Base-by-base conservation (phyloP, 2,329 filamentous ascomycete genomes). In the Sporothrix globosa region DNA sequence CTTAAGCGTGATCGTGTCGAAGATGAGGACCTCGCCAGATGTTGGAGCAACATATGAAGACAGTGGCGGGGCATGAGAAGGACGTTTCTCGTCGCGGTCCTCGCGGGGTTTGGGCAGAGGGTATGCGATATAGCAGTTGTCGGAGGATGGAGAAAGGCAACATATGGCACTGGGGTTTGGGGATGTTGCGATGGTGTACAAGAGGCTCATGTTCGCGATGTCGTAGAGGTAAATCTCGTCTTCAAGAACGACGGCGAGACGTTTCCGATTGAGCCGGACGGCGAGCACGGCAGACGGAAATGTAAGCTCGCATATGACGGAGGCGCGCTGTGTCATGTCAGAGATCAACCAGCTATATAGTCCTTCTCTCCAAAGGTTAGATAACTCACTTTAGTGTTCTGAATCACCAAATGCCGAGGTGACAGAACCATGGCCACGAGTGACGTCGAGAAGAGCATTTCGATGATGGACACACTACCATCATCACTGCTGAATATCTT, bases 401-500 rank as follows among this genome's bases (percentile, higher is more conserved):
- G 94, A 77, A 99, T 98, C 75, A 97, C 92, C 69, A 99, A 85
- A 72, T 97, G 91, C 70, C 96, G 88, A 5, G 96, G 96, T 24
- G 96, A 97, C 54, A 97, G 85, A 73, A 97, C 94, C 69, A 98
- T 86, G 68, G 96, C 96, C 70, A 99, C 95, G 48, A 99, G 88
- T 2, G 96, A 98, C 44, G 96, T 98, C 44, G 95, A 97, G 81
- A 99, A 99, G 74, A 99, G 89, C 94, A 98, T 98, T 83, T 99
- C 96, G 77, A 98, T 91, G 74, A 97, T 93, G 61, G 93, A 92
- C 69, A 99, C 95, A 80, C 98, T 97, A 72, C 92, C 93, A 78
- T 98, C 93, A 79, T 95, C 92, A 77, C 92, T 96, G 79, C 94
- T 95, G 81, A 96, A 97, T 78, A 94, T 93, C 81, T 97, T 96